Conservation (phyloP, 768 basidiomycete genomes). For the Tricholoma hemisulphureum region DNA sequence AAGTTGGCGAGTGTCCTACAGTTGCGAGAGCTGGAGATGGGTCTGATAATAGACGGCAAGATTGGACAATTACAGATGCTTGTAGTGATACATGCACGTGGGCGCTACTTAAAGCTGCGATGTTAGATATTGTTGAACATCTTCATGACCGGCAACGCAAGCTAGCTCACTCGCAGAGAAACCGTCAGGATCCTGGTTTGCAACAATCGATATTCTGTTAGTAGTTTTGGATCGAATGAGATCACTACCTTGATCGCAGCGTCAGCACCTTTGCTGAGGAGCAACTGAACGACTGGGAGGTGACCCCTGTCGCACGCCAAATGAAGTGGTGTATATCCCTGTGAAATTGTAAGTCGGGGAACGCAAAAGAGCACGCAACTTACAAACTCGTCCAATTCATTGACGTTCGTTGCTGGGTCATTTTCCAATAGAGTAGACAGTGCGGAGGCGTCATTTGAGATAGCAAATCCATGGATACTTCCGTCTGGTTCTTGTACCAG, state of each 20-base stretch:
- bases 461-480: conserved; percentile 60
- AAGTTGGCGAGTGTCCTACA: too few species aligned
- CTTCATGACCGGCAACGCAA: conserved; percentile 51
- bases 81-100: not conserved
- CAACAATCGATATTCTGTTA: conserved; percentile 1
- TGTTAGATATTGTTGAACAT: conserved; percentile 38
- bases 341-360: conserved; percentile 9
- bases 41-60: not conserved
- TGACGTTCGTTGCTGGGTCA: conserved; percentile 46
- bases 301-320: conserved; percentile 84
- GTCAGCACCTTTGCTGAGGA: conserved; percentile 69
- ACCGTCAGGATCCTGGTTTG: conserved; percentile 62
- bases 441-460: conserved; percentile 50
- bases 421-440: conserved; percentile 44
- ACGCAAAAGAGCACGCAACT: conserved; percentile 24
- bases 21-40: not conserved
- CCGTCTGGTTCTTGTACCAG: conserved; percentile 33
- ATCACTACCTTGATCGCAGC: conserved; percentile 50
- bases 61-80: not conserved
- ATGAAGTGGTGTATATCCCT: conserved; percentile 91
- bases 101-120: not conserved
- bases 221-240: not conserved
- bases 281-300: conserved; percentile 48
- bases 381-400: conserved; percentile 74
- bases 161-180: conserved; percentile 63